Evolutionary conservation across 306 rosid species (phyloP), one percentile per base, ranked within the genome.

Genomic region (Mimosa pudica): DNA sequence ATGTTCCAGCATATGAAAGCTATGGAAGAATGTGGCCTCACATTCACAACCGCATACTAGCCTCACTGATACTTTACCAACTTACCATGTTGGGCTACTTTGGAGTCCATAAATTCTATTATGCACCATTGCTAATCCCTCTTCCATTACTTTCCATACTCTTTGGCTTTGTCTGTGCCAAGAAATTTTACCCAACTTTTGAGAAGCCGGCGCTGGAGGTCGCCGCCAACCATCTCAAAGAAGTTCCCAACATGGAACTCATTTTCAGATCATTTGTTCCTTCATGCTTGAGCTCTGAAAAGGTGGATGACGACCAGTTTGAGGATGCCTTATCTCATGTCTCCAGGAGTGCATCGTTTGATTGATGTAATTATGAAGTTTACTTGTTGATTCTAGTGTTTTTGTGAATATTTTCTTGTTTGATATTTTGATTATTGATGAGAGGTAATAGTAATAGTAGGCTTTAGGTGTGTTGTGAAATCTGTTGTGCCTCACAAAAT

Each of bases 21-120:
- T 80, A 95, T 66, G 98, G 99, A 81, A 95, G 88, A 84, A 84
- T 95, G 86, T 96, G 99, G 99, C 99, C 99, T 0, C 99, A 96
- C 94, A 77, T 96, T 51, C 66, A 76, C 70, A 71, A 70, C 63
- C 94, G 99, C 7, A 68, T 96, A 36, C 68, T 96, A 3, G 98
- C 98, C 44, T 10, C 99, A 60, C 82, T 96, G 82, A 48, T 93
- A 44, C 10, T 95, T 18, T 91, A 81, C 89, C 99, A 96, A 81
- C 70, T 93, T 42, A 91, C 98, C 48, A 93, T 93, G 99, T 0
- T 91, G 36, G 99, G 99, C 41, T 96, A 88, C 91, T 89, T 93
- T 18, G 83, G 79, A 38, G 84, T 49, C 72, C 92, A 90, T 87
- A 36, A 44, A 44, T 96, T 93, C 84, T 0, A 0, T 63, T 96